A percentile compares a stretch with the other conserved stretches of the same genome.
phyloP scores from a whole-genome alignment of 495 filamentous ascomycete species.

The Penicillium dipodomyicola region DNA sequence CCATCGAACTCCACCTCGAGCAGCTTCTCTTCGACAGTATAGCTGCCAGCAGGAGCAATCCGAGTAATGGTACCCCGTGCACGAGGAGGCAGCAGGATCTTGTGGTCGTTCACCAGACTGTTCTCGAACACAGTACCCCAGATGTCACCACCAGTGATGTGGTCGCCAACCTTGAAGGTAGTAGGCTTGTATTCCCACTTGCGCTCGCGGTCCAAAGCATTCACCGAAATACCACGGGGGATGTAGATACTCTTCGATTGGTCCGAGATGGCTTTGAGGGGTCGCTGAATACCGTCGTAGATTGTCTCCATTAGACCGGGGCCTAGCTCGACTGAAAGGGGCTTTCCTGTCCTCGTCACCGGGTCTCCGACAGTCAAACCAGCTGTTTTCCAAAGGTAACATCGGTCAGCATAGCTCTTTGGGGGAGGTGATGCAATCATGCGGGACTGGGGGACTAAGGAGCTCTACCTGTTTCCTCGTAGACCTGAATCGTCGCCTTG shows the following conservation, averaged over 20 bases:
- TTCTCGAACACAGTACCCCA: conserved; percentile 96
- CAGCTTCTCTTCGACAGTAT: conserved; percentile 92
- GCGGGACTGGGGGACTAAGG: conserved; percentile 10
- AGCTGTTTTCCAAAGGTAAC: conserved; percentile 49
- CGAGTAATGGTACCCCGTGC: conserved; percentile 87
- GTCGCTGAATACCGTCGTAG: conserved; percentile 98
- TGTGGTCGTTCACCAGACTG: conserved; percentile 90
- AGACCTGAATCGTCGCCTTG: conserved; percentile 96
- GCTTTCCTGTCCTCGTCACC: conserved; percentile 85
- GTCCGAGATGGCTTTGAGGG: conserved; percentile 77
- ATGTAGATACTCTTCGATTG: conserved; percentile 89
- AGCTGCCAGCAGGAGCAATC: conserved; percentile 83
- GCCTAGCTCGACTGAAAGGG: conserved; percentile 93
- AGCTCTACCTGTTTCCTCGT: conserved; percentile 88
- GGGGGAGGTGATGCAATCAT: conserved; percentile 14
- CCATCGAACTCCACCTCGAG: conserved; percentile 97
- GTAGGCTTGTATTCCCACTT: conserved; percentile 94
- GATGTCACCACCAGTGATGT: conserved; percentile 92
- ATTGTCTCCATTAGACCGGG: conserved; percentile 98
- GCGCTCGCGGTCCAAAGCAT: conserved; percentile 80
- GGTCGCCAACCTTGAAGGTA: conserved; percentile 86
- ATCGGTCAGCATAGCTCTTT: conserved; percentile 24
- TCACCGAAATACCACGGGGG: conserved; percentile 87
- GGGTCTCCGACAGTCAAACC: conserved; percentile 96
- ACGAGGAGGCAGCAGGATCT: conserved; percentile 89